Percentiles rank a stretch among this genome's conserved stretches.
Conservation (phyloP, 805 yeast species). For the Ogataea allantospora region DNA sequence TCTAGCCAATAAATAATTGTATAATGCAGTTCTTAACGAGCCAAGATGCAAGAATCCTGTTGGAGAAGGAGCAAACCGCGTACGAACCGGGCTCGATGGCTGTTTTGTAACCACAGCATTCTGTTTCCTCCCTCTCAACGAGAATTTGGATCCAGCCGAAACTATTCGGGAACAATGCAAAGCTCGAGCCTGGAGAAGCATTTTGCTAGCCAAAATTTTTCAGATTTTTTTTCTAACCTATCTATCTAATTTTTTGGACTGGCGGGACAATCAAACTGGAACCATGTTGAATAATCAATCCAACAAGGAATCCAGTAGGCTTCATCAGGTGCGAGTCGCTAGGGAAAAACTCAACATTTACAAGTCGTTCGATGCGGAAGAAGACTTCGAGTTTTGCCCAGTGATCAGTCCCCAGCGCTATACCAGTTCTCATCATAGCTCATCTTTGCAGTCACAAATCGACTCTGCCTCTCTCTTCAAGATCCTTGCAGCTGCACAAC, state of each 20-base stretch:
- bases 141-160: constrained; percentile 7
- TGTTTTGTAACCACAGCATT: constrained; percentile 2
- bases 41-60: constrained; percentile 96
- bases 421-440: constrained; percentile 4
- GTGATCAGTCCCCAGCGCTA: constrained; percentile 15
- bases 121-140: constrained; percentile 12
- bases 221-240: constrained; percentile 2
- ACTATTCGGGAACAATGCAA: not conserved
- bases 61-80: constrained; percentile 98
- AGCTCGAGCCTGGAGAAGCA: not conserved
- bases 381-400: constrained; percentile 72
- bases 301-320: constrained; percentile 7
- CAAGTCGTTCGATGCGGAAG: constrained; percentile 68
- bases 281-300: constrained; percentile 12
- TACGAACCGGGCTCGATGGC: constrained; percentile 55
- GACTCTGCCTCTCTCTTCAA: constrained; percentile 21
- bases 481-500: constrained; percentile 22
- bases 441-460: constrained; percentile 12
- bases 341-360: constrained; percentile 56
- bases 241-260: constrained; percentile 1
- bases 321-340: constrained; percentile 31
- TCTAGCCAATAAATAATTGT: constrained; percentile 79
- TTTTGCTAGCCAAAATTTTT: constrained; percentile 6
- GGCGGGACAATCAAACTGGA: constrained; percentile 6
- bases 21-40: constrained; percentile 87